These are phyloP conservation scores for Ogataea nakhonphanomensis DNA, from an alignment of 805 yeast species.

Conservation along the genomic window DNA sequence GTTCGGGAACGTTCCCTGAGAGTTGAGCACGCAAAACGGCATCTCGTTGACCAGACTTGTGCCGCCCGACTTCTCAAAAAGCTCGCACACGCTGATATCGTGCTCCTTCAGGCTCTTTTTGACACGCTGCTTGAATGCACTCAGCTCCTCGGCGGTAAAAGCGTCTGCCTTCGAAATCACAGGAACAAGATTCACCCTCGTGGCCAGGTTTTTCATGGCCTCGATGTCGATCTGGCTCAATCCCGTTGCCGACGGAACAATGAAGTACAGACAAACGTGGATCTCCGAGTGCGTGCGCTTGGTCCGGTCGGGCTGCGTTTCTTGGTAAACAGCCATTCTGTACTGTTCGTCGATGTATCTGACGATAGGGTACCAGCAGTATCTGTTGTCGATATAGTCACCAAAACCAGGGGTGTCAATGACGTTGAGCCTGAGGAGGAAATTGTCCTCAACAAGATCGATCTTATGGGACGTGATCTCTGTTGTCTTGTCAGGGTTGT, in stretches of 20 bases:
- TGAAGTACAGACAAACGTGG: slow-evolving; percentile 82
- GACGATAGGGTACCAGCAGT: slow-evolving; percentile 64
- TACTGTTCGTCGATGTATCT: slow-evolving; percentile 80
- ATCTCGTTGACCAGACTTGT: slow-evolving; percentile 38
- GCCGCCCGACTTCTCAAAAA: slow-evolving; percentile 36
- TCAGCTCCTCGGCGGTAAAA: slow-evolving; percentile 54
- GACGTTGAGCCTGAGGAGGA: slow-evolving; percentile 54
- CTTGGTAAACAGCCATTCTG: slow-evolving; percentile 64
- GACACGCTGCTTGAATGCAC: slow-evolving; percentile 50
- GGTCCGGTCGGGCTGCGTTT: slow-evolving; percentile 65
- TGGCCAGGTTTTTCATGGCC: slow-evolving; percentile 65
- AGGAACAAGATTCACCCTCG: slow-evolving; percentile 78
- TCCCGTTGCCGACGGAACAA: slow-evolving; percentile 64
- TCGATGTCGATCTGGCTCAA: slow-evolving; percentile 66
- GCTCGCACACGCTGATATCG: slow-evolving; percentile 56
- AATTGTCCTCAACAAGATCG: slow-evolving; percentile 57
- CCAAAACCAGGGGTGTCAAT: slow-evolving; percentile 82
- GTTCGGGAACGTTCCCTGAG: slow-evolving; percentile 47
- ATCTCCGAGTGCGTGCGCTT: slow-evolving; percentile 61
- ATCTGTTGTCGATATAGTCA: slow-evolving; percentile 59
- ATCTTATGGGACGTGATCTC: slow-evolving; percentile 38
- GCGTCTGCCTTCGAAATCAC: slow-evolving; percentile 80
- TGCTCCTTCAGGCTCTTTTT: slow-evolving; percentile 49
- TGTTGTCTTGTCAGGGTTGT: slow-evolving; percentile 33
- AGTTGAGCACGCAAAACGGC: slow-evolving; percentile 74